A percentile compares a stretch with the other conserved stretches of the same genome.
Evolutionary conservation across 2,329 filamentous ascomycete genomes (phyloP).

Genomic region (Emergomyces pasteurianus): DNA sequence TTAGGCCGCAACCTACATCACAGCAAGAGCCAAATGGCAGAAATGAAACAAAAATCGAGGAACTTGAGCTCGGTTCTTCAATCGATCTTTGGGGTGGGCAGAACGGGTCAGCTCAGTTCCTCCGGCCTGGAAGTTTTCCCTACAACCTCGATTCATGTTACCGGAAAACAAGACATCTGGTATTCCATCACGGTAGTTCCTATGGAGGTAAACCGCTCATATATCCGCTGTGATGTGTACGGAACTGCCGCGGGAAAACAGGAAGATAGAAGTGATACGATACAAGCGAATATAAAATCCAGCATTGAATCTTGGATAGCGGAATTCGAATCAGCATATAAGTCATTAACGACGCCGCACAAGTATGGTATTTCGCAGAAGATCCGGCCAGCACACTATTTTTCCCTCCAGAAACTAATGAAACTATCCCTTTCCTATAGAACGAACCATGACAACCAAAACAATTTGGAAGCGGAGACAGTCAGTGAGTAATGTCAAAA

Average conservation of each 20-base stretch:
- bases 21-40: not conserved
- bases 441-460: not conserved
- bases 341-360: not conserved
- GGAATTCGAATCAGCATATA: not conserved
- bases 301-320: not conserved
- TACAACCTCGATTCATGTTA: constrained; percentile 13
- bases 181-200: constrained; percentile 19
- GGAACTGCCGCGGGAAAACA: not conserved
- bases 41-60: not conserved
- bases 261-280: not conserved
- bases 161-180: constrained; percentile 13
- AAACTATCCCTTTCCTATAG: not conserved
- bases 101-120: too few species aligned
- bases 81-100: not conserved
- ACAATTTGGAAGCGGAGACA: not conserved
- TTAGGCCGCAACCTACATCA: not conserved
- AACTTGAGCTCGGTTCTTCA: not conserved
- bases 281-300: not conserved
- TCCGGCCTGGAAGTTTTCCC: constrained; percentile 14
- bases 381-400: not conserved
- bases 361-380: not conserved
- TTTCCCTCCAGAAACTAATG: not conserved
- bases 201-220: constrained; percentile 14
- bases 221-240: constrained; percentile 23
- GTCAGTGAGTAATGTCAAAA: not conserved